Evolutionary conservation across 2,329 filamentous ascomycete species (phyloP), one percentile per base, ranked within the genome.

Genomic region (Xylaria sp.): DNA sequence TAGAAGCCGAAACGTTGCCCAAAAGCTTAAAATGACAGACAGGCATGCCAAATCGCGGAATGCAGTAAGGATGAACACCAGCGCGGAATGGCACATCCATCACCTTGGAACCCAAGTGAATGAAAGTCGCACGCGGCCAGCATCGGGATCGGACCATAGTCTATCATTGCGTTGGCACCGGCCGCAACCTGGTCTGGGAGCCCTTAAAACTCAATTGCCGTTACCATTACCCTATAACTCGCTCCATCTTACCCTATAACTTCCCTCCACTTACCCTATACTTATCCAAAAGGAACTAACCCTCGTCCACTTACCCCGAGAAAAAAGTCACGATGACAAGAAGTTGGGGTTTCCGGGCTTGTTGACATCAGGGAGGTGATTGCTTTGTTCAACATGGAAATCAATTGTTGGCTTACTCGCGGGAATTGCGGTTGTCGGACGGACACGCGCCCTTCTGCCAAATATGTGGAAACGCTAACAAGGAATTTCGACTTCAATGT

Each of bases 231-330:
- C 69, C 67, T 73, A 71, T 73, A 66, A 20, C 68, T 71, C 67
- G 63, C 69, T 66, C 66, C 62, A 65, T 57, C 56, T 71, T 72
- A 72, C 69, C 65, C 67, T 73, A 71, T 73, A 68, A 17, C 67
- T 73, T 71, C 67, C 63, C 67, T 68, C 63, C 59, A 63, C 46
- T 71, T 72, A 72, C 69, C 65, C 69, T 69, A 70, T 62, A 69
- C 54, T 68, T 72, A 70, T 60, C 44, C 65, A 58, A 64, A 51
- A 56, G n/a, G 59, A 63, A 53, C 53, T 17, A 10, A 23, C 33
- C 28, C 42, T 31, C 38, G 65, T 56, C 49, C 20, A 11, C 53
- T 49, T 31, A 53, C 26, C 54, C 40, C 10, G 36, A 4, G 53
- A 26, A n/a, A 38, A 20, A 44, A 46, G 62, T 62, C 65, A 66